Evolutionary conservation across 257 asterid genomes (phyloP), one percentile per base, ranked within the genome.

Genomic region (Solanum piurae): DNA sequence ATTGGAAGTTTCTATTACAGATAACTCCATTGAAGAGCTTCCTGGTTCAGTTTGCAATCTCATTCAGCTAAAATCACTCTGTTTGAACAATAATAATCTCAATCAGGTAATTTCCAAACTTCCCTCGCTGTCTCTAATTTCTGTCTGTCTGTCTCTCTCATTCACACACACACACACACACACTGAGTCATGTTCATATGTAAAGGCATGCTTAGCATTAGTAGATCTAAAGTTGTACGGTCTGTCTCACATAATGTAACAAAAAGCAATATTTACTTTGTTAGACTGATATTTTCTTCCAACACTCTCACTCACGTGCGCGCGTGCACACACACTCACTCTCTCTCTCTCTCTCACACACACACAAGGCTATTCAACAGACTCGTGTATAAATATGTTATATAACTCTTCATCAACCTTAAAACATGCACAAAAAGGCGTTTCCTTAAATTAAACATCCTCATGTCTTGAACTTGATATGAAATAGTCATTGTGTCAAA

Each of bases 31-130:
- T 5, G 96, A 94, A 90, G 98, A 95, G 91, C 95, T 97, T 87
- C 99, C 99, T 55, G 90, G 94, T 86, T 95, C 99, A 72, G 88
- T 93, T 85, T 97, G 99, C 95, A 95, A 90, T 90, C 98, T 97
- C 37, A 92, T 91, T 77, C 94, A 95, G 92, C 93, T 97, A 86
- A 97, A 97, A 92, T 95, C 99, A 87, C 95, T 97, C 62, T 90
- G 95, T 93, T 89, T 96, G 93, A 89, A 95, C 89, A 94, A 96
- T 88, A 96, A 97, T 92, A 94, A 92, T 73, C 87, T 97, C 93
- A 92, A 93, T 90, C 98, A 94, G 98, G 98, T 95, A 92, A 60
- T 80, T 29, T 72, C 25, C 52, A 86, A 69, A 42, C 5, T 80
- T 42, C 20, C 42, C 66, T 77, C 4, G 46, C 55, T 75, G 33